Evolutionary conservation across 495 filamentous ascomycete genomes (phyloP).

Genomic region (Geopyxis carbonaria): DNA sequence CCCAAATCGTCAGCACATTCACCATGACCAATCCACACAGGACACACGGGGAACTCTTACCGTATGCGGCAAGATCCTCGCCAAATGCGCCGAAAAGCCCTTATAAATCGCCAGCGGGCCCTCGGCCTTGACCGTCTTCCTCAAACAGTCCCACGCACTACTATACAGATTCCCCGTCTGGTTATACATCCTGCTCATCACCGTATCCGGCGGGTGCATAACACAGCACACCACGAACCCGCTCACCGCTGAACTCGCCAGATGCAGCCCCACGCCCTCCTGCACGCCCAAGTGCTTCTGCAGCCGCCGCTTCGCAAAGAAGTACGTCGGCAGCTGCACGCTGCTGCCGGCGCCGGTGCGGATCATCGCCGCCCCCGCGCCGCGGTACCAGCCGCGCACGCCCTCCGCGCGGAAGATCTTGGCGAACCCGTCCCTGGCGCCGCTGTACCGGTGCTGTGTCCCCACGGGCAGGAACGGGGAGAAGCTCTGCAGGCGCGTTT

Average conservation of each 20-base stretch:
- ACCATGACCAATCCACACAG: background rate
- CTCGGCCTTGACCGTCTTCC: constrained; percentile 80
- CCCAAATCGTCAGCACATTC: constrained; percentile 9
- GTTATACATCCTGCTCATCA: constrained; percentile 99
- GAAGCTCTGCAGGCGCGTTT: constrained; percentile 87
- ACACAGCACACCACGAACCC: constrained; percentile 94
- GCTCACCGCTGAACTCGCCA: constrained; percentile 74
- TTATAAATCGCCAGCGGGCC: constrained; percentile 93
- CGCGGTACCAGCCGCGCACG: constrained; percentile 64
- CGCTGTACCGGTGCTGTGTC: constrained; percentile 83
- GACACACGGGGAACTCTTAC: constrained; percentile 27
- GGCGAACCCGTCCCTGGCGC: constrained; percentile 62
- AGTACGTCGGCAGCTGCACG: constrained; percentile 94
- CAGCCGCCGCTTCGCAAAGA: constrained; percentile 83
- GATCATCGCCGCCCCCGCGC: constrained; percentile 89
- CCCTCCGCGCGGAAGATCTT: constrained; percentile 68
- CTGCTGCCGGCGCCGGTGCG: constrained; percentile 87
- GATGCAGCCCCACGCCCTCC: constrained; percentile 76
- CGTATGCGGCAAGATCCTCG: constrained; percentile 87
- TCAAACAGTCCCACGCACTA: constrained; percentile 79
- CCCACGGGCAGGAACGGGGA: constrained; percentile 90
- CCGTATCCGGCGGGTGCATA: constrained; percentile 99
- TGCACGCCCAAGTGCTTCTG: constrained; percentile 67
- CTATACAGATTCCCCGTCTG: constrained; percentile 92
- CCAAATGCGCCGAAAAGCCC: constrained; percentile 88